Evolutionary conservation across 352 stramenopile genomes (phyloP), one percentile per base, ranked within the genome.

Genomic region (Thraustochytrium striatum): DNA sequence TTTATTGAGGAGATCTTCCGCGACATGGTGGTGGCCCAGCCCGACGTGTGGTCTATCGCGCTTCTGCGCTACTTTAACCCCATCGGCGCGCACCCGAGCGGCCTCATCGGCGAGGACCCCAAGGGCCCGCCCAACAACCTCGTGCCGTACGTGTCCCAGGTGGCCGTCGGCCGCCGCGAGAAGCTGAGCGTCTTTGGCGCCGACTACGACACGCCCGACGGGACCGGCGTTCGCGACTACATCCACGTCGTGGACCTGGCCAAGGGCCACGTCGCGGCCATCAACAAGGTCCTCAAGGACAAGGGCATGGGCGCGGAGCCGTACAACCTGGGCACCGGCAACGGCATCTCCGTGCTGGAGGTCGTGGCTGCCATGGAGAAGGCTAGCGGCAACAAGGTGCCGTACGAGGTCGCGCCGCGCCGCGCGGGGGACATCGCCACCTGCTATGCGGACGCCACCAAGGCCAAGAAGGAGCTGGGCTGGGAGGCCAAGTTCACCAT

Each of bases 11-110:
- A 94, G 78, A 93, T 96, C 65, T 83, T 96, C 35, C 83, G 81
- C 28, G 89, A 93, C 69, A 88, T 91, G 79, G 87, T 87, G 62
- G 44, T 32, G 57, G 68, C 61, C 30, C 21, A 16, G 19, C 72
- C 65, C 21, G 78, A 83, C 0, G 81, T 87, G 57, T 94, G 88
- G 89, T 87, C 82, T 35, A 83, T 94, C n/a, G 83, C 86, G 3
- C 84, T 95, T 72, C 83, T 97, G n/a, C 85, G 92, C 32, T 97
- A 97, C 80, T 97, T 97, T 81, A 97, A 97, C 84, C 92, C 92
- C 8, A 87, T 93, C 28, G 92, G 92, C 25, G 88, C 91, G 2
- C 91, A 97, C 86, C 86, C 87, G 7, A 91, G 83, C 25, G 91
- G 91, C n/a, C 82, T 84, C 43, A 95, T 97, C 70, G 91, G 90